Percentiles rank a stretch among this genome's conserved stretches.
phyloP scores from a whole-genome alignment of 108 stramenopile species.

The Cylindrotheca fusiformis region DNA sequence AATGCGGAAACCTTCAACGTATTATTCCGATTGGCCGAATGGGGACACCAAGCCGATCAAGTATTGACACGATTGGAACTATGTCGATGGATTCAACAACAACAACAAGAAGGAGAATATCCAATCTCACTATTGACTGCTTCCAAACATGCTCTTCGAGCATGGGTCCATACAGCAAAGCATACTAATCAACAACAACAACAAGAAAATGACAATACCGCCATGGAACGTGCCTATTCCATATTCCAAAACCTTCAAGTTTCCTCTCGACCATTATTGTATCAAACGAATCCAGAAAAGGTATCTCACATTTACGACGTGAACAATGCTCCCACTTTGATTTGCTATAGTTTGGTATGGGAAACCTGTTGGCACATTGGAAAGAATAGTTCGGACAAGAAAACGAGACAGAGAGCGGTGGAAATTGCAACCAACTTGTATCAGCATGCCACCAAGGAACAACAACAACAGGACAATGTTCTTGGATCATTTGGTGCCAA shows the following conservation, averaged over 20 bases:
- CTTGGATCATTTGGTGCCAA: neutral
- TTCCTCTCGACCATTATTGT: neutral
- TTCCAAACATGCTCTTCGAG: slow-evolving; percentile 12
- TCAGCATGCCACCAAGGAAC: neutral
- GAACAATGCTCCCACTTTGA: neutral
- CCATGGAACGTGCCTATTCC: neutral
- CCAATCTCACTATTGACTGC: slow-evolving; percentile 4
- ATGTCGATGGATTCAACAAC: slow-evolving; percentile 5
- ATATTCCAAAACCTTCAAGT: neutral
- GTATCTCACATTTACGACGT: neutral
- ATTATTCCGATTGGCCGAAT: slow-evolving; percentile 14
- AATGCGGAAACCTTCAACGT: slow-evolving; percentile 19
- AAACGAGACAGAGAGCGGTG: neutral
- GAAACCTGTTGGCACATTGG: neutral
- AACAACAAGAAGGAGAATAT: too few species aligned
- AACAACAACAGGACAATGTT: neutral
- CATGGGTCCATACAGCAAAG: slow-evolving; percentile 16
- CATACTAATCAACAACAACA: neutral
- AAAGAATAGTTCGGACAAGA: neutral
- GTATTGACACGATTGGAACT: slow-evolving; percentile 16
- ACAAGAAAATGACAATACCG: neutral
- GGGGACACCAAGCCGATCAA: slow-evolving; percentile 16
- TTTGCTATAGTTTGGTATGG: neutral
- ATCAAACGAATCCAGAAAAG: neutral
- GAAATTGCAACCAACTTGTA: neutral